A percentile compares a stretch with the other conserved stretches of the same genome.
Evolutionary conservation across 2,329 filamentous ascomycete species (phyloP).

Genomic region (Penicillium sp.): DNA sequence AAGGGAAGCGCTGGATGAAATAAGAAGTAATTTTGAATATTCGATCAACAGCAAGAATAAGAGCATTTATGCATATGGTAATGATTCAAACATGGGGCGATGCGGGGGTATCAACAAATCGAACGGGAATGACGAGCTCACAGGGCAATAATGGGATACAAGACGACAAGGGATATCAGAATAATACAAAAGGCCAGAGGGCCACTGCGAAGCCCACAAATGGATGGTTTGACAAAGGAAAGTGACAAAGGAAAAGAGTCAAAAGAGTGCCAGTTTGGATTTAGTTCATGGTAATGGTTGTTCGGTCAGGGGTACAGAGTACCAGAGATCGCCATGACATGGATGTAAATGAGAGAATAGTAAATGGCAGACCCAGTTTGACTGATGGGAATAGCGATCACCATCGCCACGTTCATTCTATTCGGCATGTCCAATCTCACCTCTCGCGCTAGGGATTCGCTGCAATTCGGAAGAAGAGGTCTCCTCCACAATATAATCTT

Average conservation of each 20-base stretch:
- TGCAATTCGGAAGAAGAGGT: slow-evolving; percentile 45
- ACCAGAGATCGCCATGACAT: background rate
- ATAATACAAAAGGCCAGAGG: slow-evolving; percentile 6
- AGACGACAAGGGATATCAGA: slow-evolving; percentile 2
- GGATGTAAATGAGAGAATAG: background rate
- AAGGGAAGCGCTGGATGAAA: background rate
- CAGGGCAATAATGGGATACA: slow-evolving; percentile 8
- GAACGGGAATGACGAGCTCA: slow-evolving; percentile 12
- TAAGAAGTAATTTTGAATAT: slow-evolving; percentile 1
- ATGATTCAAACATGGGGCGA: slow-evolving; percentile 18
- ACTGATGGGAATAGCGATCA: background rate
- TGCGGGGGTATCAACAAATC: slow-evolving; percentile 28
- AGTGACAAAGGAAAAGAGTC: slow-evolving; percentile 13
- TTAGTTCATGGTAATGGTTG: background rate
- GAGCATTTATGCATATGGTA: slow-evolving; percentile 19
- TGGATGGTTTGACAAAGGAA: slow-evolving; percentile 8
- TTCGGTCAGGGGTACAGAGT: background rate
- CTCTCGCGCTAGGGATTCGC: slow-evolving; percentile 52
- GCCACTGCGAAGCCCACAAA: background rate
- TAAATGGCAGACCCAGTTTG: background rate
- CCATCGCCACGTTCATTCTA: background rate
- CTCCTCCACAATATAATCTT: slow-evolving; percentile 36
- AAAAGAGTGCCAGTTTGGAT: slow-evolving; percentile 27
- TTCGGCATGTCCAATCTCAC: slow-evolving; percentile 22
- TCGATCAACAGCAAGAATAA: slow-evolving; percentile 11